Evolutionary conservation across 208 protist species (phyloP).

Genomic region (Leishmania gerbilli): DNA sequence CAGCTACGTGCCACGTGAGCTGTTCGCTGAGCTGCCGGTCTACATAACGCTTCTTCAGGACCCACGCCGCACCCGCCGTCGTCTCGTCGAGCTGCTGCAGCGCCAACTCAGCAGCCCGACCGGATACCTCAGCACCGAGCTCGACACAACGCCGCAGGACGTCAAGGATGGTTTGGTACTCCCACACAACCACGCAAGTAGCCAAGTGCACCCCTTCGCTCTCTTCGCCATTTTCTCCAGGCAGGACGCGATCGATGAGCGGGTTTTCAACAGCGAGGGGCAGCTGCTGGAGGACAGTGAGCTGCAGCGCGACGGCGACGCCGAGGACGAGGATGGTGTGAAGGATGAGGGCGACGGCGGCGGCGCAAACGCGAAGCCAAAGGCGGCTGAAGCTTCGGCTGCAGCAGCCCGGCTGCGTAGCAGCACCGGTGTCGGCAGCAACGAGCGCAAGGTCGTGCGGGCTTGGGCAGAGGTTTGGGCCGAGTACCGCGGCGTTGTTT

Average conservation of each 20-base stretch:
- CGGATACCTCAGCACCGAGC: constrained; percentile 67
- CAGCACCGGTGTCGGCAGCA: constrained; percentile 31
- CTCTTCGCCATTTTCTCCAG: constrained; percentile 81
- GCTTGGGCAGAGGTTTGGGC: constrained; percentile 89
- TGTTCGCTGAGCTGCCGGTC: constrained; percentile 79
- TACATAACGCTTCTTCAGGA: constrained; percentile 66
- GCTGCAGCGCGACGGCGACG: constrained; percentile 2
- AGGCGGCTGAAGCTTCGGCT: not conserved
- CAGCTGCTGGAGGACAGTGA: constrained; percentile 34
- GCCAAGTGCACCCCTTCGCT: constrained; percentile 83
- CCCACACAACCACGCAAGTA: constrained; percentile 68
- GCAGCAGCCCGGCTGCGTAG: constrained; percentile 23
- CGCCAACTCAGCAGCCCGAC: constrained; percentile 80
- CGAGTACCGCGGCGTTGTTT: constrained; percentile 70
- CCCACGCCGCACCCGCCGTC: constrained; percentile 56
- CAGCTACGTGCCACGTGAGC: constrained; percentile 63
- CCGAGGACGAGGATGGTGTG: not conserved
- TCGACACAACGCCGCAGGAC: constrained; percentile 72
- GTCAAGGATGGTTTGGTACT: constrained; percentile 64
- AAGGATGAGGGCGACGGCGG: constrained; percentile 3
- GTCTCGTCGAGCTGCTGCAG: constrained; percentile 84
- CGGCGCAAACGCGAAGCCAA: not conserved
- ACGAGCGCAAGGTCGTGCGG: constrained; percentile 64
- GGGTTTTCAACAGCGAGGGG: constrained; percentile 25
- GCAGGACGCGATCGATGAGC: constrained; percentile 62